A percentile compares a stretch with the other conserved stretches of the same genome.
These are phyloP conservation scores for Prototheca wickerhamii DNA, from an alignment of 163 green algal species.

Conservation along the genomic window DNA sequence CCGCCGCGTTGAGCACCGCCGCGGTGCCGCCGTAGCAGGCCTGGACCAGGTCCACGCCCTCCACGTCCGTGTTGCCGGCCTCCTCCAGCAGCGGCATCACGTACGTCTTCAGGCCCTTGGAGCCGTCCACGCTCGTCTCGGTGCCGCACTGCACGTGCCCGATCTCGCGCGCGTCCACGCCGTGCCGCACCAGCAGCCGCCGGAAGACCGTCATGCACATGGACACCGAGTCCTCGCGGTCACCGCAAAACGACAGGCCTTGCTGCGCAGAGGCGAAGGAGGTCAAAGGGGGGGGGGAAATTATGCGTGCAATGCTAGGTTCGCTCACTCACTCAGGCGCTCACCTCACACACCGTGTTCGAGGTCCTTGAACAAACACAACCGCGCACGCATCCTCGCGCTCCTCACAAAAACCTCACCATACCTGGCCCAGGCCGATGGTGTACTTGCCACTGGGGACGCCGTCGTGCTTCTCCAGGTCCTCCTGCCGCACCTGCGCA, in stretches of 20 bases:
- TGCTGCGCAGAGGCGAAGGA: constrained; percentile 33
- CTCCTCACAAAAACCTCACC: neutral
- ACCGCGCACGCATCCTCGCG: neutral
- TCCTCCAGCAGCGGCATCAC: constrained; percentile 62
- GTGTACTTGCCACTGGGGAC: constrained; percentile 80
- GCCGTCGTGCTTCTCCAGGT: constrained; percentile 63
- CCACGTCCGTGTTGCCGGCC: constrained; percentile 36
- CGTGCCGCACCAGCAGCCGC: constrained; percentile 43
- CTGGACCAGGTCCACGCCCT: constrained; percentile 71
- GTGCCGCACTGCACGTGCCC: constrained; percentile 68
- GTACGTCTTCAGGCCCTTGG: constrained; percentile 74
- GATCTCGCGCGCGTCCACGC: constrained; percentile 20
- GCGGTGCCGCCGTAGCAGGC: constrained; percentile 83
- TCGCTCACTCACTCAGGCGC: too few species aligned
- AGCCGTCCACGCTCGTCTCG: constrained; percentile 62
- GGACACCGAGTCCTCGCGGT: constrained; percentile 74
- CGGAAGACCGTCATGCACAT: constrained; percentile 57
- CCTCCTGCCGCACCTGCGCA: constrained; percentile 51
- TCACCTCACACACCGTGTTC: too few species aligned
- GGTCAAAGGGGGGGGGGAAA: neutral
- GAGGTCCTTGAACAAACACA: too few species aligned
- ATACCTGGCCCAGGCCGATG: constrained; percentile 65
- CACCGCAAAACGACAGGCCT: constrained; percentile 54
- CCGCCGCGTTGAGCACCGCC: constrained; percentile 63
- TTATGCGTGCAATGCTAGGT: too few species aligned